Evolutionary conservation across 352 stramenopile genomes (phyloP), one percentile per base, ranked within the genome.

Genomic region (Phytophthora agathidicida): DNA sequence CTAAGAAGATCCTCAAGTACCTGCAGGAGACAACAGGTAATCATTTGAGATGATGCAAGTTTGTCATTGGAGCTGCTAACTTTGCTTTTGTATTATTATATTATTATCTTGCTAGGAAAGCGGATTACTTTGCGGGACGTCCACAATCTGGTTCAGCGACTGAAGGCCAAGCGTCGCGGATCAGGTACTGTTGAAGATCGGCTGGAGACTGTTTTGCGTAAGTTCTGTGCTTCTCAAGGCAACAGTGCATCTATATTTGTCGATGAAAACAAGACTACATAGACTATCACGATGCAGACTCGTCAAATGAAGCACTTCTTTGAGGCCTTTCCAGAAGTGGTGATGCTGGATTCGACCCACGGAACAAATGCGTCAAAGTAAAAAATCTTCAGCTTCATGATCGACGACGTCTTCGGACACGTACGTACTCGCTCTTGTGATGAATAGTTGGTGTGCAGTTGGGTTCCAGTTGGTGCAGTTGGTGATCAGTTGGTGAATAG

Each of bases 381-480:
- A 26, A 59, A 59, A 38, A 26, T 49, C 17, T 53, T 53, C 31
- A 56, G 47, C 13, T 46, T 56, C n/a, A 56, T 56, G 26, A 56
- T 56, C 5, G 35, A 56, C 10, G 24, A 44, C 24, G 30, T 56
- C 2, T 33, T 59, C 20, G 49, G 36, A 5, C 27, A 58, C 42
- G 39, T 59, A 43, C 45, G 47, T 56, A 16, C 23, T n/a, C 5
- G n/a, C n/a, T n/a, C n/a, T n/a, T n/a, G n/a, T n/a, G n/a, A n/a
- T n/a, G n/a, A 5, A 11, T 36, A 6, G 16, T 36, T 36, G 10
- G 31, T 36, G 31, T n/a, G n/a, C n/a, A n/a, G n/a, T n/a, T n/a
- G n/a, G n/a, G n/a, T n/a, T n/a, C n/a, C n/a, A n/a, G n/a, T n/a
- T n/a, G n/a, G n/a, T 17, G 1, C 31, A 36, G 10, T 36, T 36